Percentiles rank a stretch among this genome's conserved stretches.
Evolutionary conservation across 1,284 basidiomycete species (phyloP).

Genomic region (Ceratobasidium sp.): DNA sequence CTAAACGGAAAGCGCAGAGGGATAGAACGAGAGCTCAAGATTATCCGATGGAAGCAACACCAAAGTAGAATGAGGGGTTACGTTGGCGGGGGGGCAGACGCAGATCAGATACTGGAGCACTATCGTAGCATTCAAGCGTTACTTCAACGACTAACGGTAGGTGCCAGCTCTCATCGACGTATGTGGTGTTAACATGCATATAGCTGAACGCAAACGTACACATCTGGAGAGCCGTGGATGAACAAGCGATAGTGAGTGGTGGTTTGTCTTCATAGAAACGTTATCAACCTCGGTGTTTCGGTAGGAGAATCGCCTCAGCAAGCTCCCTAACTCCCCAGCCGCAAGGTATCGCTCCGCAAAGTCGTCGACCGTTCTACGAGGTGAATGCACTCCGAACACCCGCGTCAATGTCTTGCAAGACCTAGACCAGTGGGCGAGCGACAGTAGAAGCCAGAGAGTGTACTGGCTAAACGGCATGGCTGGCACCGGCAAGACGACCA

Average conservation of each 20-base stretch:
- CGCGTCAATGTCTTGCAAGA: too few species aligned
- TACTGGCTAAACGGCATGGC: too few species aligned
- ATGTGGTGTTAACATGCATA: neutral
- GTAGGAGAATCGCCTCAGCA: neutral
- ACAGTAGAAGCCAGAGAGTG: too few species aligned
- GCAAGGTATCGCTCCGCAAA: too few species aligned
- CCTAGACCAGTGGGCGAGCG: too few species aligned
- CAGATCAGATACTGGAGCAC: neutral
- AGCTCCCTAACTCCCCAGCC: too few species aligned
- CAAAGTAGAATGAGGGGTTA: neutral
- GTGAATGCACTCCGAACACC: too few species aligned
- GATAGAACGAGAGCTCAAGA: neutral
- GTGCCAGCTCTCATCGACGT: neutral
- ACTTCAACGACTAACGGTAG: neutral
- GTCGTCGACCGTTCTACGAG: too few species aligned
- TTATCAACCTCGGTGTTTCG: neutral
- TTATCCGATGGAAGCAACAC: neutral
- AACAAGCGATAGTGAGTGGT: neutral
- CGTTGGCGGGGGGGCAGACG: neutral
- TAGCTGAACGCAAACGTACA: conserved; percentile 11
- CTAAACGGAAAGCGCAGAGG: neutral
- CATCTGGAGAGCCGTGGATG: conserved; percentile 18
- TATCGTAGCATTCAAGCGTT: neutral
- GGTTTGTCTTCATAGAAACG: neutral
- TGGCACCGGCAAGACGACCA: too few species aligned